A percentile compares a stretch with the other conserved stretches of the same genome.
These are phyloP conservation scores for Botrytis tulipae DNA, from an alignment of 2,329 filamentous ascomycete species.

Conservation along the genomic window DNA sequence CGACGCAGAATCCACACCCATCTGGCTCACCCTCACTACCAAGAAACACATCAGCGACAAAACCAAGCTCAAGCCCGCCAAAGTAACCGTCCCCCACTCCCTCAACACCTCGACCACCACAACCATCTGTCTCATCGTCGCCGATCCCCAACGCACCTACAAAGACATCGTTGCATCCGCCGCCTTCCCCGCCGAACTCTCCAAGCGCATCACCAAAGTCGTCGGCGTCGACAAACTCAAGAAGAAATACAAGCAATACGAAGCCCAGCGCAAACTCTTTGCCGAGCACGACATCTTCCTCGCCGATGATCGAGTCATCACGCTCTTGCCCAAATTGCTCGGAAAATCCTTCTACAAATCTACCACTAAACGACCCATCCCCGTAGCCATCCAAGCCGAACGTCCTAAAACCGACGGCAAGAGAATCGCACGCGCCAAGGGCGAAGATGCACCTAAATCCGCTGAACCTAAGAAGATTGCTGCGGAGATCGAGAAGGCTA, in stretches of 20 bases:
- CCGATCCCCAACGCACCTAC: conserved; percentile 77
- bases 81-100: conserved; percentile 75
- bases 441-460: conserved; percentile 45
- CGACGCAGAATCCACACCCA: conserved; percentile 46
- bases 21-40: conserved; percentile 63
- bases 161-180: conserved; percentile 81
- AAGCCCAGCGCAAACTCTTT: conserved; percentile 78
- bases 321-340: conserved; percentile 69
- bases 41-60: conserved; percentile 70
- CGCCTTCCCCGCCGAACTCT: conserved; percentile 65
- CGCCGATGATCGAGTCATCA: conserved; percentile 82
- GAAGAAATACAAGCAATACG: conserved; percentile 84
- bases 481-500: conserved; percentile 75
- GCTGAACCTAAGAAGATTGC: conserved; percentile 57
- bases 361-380: conserved; percentile 80
- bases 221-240: conserved; percentile 85
- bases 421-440: conserved; percentile 56
- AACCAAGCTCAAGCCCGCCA: conserved; percentile 76
- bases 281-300: conserved; percentile 91
- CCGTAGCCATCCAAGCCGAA: conserved; percentile 67
- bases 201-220: conserved; percentile 68
- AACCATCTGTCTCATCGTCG: conserved; percentile 83
- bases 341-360: conserved; percentile 92
- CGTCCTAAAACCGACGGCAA: conserved; percentile 60
- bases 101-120: conserved; percentile 65